Evolutionary conservation across 2,329 filamentous ascomycete species (phyloP), one percentile per base, ranked within the genome.

Genomic region (Claviceps africana): DNA sequence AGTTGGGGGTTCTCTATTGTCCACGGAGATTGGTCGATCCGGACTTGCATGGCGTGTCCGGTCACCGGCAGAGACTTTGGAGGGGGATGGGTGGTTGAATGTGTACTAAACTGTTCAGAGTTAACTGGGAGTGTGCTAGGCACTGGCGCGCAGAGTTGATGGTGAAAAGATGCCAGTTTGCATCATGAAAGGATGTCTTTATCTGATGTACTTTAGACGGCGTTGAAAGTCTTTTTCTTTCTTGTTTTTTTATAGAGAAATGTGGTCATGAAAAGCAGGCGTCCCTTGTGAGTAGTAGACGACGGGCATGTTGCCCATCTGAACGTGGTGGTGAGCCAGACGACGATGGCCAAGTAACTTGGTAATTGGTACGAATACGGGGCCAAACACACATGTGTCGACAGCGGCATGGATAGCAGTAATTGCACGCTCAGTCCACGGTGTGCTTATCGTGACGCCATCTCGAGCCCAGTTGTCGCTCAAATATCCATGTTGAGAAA

Each of bases 201-300:
- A 68, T 68, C 56, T 64, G 60, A 67, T 67, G 65, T 68, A 68
- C 62, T 66, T 62, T 68, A 70, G 67, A 69, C 60, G 65, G 67
- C 65, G 65, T 66, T 67, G 40, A 44, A 31, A 42, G 47, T 30
- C 35, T 42, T 46, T 42, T 58, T 60, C n/a, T 28, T 7, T n/a
- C n/a, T 30, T 44, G 17, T 30, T 19, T 46, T 31, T 39, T 58
- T 59, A 58, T 59, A 67, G 67, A 70, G 66, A 69, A 61, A 67
- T 62, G 65, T 66, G 65, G 62, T 65, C 65, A 69, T 61, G 67
- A 66, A 43, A 40, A 31, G 9, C 10, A 4, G 2, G n/a, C 10
- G 1, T 1, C 3, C 13, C 13, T 15, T 35, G 33, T 35, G 33
- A 35, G 10, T 13, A 15, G 33, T 13, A 11, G 33, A 5, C 33